A percentile compares a stretch with the other conserved stretches of the same genome.
These are phyloP conservation scores for Fusarium virguliforme DNA, from an alignment of 2,329 filamentous ascomycete genomes.

Conservation along the genomic window DNA sequence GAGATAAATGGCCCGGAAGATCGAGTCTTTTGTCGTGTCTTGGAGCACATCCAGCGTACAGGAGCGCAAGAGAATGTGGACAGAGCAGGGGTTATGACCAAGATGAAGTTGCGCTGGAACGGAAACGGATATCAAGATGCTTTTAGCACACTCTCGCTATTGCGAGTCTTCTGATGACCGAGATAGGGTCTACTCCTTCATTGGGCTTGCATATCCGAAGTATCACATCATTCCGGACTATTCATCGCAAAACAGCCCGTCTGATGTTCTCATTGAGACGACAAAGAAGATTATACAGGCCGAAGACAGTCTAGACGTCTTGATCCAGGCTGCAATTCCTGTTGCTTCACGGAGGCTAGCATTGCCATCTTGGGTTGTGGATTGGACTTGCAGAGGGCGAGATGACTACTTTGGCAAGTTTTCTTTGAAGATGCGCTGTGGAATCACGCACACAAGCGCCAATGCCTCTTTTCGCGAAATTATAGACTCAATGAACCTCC, in stretches of 20 bases:
- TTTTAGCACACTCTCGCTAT: rapidly evolving
- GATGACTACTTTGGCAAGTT: too few relatives aligned
- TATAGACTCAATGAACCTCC: too few relatives aligned
- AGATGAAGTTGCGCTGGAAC: background rate
- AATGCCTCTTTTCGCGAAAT: too few relatives aligned
- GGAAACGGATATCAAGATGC: background rate
- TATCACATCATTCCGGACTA: conserved; percentile 18
- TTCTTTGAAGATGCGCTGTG: too few relatives aligned
- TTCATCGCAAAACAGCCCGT: rapidly evolving
- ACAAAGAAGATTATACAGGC: conserved; percentile 17
- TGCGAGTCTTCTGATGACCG: background rate
- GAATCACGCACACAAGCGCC: too few relatives aligned
- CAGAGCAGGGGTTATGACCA: background rate
- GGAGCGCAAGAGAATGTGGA: background rate
- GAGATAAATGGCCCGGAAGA: too few relatives aligned
- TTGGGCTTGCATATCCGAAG: background rate
- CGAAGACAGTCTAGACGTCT: too few relatives aligned
- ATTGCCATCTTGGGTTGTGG: background rate
- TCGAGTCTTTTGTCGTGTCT: too few relatives aligned
- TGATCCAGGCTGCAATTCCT: background rate
- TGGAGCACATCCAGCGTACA: too few relatives aligned
- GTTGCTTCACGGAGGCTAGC: background rate
- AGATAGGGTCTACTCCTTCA: conserved; percentile 17
- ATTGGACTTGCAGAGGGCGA: background rate
- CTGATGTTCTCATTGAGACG: background rate